Conservation (phyloP, 148 eudicot species). For the Chenopodium berlandieri region DNA sequence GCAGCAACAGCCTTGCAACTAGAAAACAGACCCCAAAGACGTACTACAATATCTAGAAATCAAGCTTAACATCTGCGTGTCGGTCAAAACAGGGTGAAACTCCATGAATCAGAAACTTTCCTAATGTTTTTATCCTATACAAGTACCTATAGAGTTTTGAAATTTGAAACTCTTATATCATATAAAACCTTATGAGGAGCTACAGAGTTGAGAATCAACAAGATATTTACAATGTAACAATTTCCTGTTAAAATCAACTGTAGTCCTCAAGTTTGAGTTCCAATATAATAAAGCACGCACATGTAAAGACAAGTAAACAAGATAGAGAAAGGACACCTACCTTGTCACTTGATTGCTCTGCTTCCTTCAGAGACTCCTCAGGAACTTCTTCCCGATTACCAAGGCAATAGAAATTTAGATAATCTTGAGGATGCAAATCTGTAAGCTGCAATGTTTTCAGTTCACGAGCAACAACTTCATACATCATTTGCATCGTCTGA, state of each 20-base stretch:
- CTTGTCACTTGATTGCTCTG: slow-evolving; percentile 42
- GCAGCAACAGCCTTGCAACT: neutral
- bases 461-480: slow-evolving; percentile 63
- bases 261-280: neutral
- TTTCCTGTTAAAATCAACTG: neutral
- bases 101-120: neutral
- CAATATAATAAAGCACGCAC: neutral
- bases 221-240: neutral
- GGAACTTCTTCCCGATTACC: slow-evolving; percentile 82
- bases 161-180: neutral
- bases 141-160: neutral
- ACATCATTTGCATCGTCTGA: slow-evolving; percentile 94
- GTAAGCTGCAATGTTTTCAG: slow-evolving; percentile 59
- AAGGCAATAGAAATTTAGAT: slow-evolving; percentile 88
- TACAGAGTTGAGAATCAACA: neutral
- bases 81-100: neutral
- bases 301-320: neutral
- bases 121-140: neutral
- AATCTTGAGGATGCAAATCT: slow-evolving; percentile 67
- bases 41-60: neutral
- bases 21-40: neutral
- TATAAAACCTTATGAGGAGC: neutral
- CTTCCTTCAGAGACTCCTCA: slow-evolving; percentile 33
- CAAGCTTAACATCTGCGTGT: neutral
- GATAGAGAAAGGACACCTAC: slow-evolving; percentile 28